A percentile compares a stretch with the other conserved stretches of the same genome.
phyloP scores from a whole-genome alignment of 257 asterid species.

The Solanum raphanifolium region DNA sequence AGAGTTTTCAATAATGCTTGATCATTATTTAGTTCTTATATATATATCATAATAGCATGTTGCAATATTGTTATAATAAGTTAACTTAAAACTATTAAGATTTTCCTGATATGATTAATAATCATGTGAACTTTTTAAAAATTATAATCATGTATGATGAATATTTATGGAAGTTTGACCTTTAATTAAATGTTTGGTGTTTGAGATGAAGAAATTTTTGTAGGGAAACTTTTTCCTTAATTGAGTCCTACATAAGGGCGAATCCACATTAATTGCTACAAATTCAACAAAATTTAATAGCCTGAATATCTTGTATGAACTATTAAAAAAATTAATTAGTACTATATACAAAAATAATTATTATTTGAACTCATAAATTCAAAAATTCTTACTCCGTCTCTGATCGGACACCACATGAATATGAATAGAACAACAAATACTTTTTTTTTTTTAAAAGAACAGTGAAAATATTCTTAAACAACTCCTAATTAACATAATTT shows the following conservation, averaged over 20 bases:
- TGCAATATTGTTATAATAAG: not conserved
- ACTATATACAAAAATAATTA: not conserved
- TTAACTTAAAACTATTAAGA: not conserved
- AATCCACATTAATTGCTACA: not conserved
- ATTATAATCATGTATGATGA: not conserved
- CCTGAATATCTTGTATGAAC: not conserved
- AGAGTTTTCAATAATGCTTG: not conserved
- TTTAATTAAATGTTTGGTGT: not conserved
- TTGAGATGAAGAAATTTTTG: accelerated
- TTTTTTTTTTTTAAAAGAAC: not conserved
- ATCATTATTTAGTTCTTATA: not conserved
- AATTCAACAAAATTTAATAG: not conserved
- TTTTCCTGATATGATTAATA: not conserved
- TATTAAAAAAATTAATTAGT: not conserved
- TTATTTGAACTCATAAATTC: not conserved
- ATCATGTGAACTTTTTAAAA: not conserved
- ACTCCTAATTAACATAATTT: not conserved
- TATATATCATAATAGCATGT: not conserved
- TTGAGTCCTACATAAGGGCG: not conserved
- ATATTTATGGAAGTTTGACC: not conserved
- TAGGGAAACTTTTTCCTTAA: not conserved
- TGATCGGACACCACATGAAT: not conserved
- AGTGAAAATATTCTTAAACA: not conserved
- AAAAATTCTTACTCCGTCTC: not conserved
- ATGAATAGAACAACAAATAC: not conserved